These are phyloP conservation scores for Termitomyces sp. DNA, from an alignment of 768 basidiomycete species.

Conservation along the genomic window DNA sequence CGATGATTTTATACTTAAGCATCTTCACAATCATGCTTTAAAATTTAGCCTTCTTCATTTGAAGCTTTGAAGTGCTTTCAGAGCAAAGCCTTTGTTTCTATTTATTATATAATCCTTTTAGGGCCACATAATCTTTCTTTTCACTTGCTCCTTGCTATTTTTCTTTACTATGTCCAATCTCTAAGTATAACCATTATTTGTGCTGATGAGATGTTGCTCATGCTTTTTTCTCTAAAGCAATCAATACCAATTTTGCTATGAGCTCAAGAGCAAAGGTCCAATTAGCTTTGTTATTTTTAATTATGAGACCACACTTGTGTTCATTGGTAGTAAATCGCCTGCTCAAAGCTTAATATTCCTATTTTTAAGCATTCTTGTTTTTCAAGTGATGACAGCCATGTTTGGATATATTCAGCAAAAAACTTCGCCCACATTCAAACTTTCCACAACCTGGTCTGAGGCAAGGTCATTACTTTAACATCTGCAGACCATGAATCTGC, in stretches of 20 bases:
- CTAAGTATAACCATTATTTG: no score
- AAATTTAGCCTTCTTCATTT: no score
- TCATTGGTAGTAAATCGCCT: background rate
- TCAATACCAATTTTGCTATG: background rate
- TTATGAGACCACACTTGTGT: background rate
- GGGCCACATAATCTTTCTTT: no score
- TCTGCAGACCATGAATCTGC: background rate
- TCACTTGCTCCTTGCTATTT: no score
- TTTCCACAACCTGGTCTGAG: background rate
- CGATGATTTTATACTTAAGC: no score
- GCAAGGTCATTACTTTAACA: background rate
- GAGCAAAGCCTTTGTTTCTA: no score
- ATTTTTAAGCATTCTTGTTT: background rate
- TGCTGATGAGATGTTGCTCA: no score
- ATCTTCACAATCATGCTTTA: no score
- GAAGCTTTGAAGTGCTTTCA: no score
- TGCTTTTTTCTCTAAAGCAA: background rate
- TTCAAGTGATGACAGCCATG: background rate
- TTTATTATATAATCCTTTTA: no score
- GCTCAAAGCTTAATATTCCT: background rate
- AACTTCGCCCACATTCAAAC: constrained; percentile 1
- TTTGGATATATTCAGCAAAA: background rate
- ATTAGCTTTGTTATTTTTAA: background rate
- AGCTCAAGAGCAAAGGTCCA: background rate
- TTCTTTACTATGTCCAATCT: no score